phyloP scores from a whole-genome alignment of 805 yeast genomes.

The Candida pini region DNA sequence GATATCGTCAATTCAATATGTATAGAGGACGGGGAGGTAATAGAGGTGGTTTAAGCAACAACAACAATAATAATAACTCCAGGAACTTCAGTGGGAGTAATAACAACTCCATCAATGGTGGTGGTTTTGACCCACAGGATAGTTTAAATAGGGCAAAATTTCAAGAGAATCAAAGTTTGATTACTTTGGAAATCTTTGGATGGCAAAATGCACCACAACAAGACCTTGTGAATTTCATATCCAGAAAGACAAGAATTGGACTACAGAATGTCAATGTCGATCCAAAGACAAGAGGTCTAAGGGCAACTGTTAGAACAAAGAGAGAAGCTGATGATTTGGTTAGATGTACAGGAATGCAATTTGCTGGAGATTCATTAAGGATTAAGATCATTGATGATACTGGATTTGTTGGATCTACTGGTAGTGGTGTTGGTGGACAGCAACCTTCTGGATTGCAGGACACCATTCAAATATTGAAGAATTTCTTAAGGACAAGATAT shows the following conservation, averaged over 20 bases:
- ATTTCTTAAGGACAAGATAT: constrained; percentile 62
- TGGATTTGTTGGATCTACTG: constrained; percentile 19
- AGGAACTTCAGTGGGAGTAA: no score
- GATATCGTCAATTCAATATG: constrained; percentile 17
- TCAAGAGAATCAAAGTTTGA: constrained; percentile 24
- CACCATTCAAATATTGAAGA: constrained; percentile 59
- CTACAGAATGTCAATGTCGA: constrained; percentile 50
- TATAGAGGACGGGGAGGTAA: constrained; percentile 30
- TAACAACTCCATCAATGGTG: no score
- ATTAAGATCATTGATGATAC: constrained; percentile 35
- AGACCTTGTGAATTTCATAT: constrained; percentile 64
- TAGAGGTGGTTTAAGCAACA: constrained; percentile 14
- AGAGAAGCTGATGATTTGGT: constrained; percentile 54
- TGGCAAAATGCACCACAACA: constrained; percentile 77
- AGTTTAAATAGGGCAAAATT: constrained; percentile 18
- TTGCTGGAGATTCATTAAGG: constrained; percentile 67
- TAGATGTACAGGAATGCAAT: constrained; percentile 69
- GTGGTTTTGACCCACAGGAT: constrained; percentile 12
- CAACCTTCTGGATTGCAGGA: constrained; percentile 19
- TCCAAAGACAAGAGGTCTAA: constrained; percentile 42
- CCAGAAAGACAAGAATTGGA: constrained; percentile 56
- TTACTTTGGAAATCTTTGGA: constrained; percentile 59
- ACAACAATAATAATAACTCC: constrained; percentile 4
- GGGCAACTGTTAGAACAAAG: constrained; percentile 50
- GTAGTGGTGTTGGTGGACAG: no score